Base-by-base conservation (phyloP, 2,329 filamentous ascomycete genomes). In the Myriosclerotinia curreyana region DNA sequence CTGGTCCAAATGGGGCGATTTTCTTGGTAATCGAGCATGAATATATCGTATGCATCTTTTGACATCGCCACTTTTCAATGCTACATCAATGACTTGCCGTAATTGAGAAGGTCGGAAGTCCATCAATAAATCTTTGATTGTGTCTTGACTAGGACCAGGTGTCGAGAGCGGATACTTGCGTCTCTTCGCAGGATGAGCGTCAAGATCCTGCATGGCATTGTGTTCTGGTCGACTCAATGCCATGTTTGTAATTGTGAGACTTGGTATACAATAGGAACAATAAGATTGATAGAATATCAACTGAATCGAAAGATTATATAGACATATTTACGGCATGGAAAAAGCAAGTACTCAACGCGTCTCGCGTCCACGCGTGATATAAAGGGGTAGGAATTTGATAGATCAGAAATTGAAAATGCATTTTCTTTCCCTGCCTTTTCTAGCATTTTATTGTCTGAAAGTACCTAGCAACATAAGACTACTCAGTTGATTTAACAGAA, bases 31-130 rank as follows among this genome's bases (percentile, higher is more conserved):
- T 50, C 36, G 34, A 20, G 53, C 53, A 49, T 63, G 52, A 28
- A 49, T 63, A 49, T 63, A n/a, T 5, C 25, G 44, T 59, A 63
- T 59, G 8, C 1, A 63, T 59, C 48, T 51, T 7, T 17, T 38
- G 14, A 63, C 20, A 34, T 51, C 48, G 5, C 53, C 61, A 14
- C 54, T 38, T 5, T 51, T 51, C 46, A 59, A 25, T 6, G 46
- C 46, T 14, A 59, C 14, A 17, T 51, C 20, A 22, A 63, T 56
- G 2, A 63, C 53, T 50, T 36, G 14, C 5, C 61, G 42, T n/a
- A 63, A 42, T 15, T 63, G 52, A 3, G 52, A 28, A 50, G 34
- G 20, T 40, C 31, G 22, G 44, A 63, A 59, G 17, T 51, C 53
- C 28, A 34, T 20, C 25, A 59, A 22, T 20, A 63, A 31, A 20